Conservation (phyloP, 495 filamentous ascomycete genomes). For the Clohesyomyces aquaticus region DNA sequence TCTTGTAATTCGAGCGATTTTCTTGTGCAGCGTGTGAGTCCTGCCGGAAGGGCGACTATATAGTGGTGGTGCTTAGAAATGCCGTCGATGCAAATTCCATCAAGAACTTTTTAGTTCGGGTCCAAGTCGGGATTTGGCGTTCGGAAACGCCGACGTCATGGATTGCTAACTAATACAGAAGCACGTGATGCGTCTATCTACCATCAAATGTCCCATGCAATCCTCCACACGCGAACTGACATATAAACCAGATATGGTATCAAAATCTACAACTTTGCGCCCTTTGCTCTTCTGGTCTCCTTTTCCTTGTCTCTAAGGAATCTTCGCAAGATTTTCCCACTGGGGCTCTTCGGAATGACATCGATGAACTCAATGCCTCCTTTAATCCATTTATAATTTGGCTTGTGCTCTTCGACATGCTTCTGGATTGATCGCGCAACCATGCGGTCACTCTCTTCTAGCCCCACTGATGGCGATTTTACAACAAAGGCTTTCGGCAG, state of each 20-base stretch:
- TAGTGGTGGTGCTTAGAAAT: constrained; percentile 31
- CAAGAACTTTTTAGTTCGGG: constrained; percentile 31
- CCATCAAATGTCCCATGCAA: background rate
- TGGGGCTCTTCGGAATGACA: constrained; percentile 83
- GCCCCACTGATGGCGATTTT: constrained; percentile 62
- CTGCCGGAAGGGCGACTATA: background rate
- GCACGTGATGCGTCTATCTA: constrained; percentile 21
- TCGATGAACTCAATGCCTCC: constrained; percentile 81
- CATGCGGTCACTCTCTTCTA: constrained; percentile 63
- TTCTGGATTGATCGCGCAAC: constrained; percentile 67
- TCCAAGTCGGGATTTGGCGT: constrained; percentile 16
- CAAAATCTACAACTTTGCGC: constrained; percentile 14
- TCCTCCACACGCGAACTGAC: background rate
- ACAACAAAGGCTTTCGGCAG: constrained; percentile 88
- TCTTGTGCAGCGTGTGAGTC: no score
- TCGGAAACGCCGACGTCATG: constrained; percentile 32
- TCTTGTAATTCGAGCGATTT: no score
- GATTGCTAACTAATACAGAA: background rate
- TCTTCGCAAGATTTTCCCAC: constrained; percentile 87
- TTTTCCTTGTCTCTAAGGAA: constrained; percentile 80
- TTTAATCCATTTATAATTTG: constrained; percentile 85
- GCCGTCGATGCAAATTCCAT: constrained; percentile 4
- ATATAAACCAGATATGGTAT: background rate
- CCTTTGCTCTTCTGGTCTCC: constrained; percentile 63
- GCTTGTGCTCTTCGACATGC: constrained; percentile 81